These are phyloP conservation scores for Podospora pseudocomata DNA, from an alignment of 495 filamentous ascomycete species.

Conservation along the genomic window DNA sequence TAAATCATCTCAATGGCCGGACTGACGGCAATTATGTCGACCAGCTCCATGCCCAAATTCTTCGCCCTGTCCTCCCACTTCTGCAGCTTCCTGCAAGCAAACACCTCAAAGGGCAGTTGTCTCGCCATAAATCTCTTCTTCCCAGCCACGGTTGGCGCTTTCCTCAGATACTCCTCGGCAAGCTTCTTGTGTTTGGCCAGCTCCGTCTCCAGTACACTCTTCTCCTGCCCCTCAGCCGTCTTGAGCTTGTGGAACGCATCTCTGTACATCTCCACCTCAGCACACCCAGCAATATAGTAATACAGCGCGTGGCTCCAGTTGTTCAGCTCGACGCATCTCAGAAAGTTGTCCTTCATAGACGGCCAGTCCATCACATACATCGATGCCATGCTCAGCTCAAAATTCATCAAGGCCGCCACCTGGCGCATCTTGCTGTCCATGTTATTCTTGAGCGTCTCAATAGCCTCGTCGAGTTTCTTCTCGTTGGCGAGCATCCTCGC, in stretches of 20 bases:
- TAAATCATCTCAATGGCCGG: conserved; percentile 94
- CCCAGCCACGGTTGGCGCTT: conserved; percentile 70
- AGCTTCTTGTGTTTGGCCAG: conserved; percentile 48
- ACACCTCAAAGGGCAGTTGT: conserved; percentile 86
- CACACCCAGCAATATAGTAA: conserved; percentile 78
- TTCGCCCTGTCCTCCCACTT: conserved; percentile 87
- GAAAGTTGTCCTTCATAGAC: conserved; percentile 66
- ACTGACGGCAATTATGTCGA: conserved; percentile 79
- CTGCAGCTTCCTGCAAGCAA: conserved; percentile 75
- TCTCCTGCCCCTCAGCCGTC: conserved; percentile 44
- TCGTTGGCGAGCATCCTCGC: conserved; percentile 72
- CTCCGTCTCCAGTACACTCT: conserved; percentile 19
- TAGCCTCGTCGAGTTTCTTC: conserved; percentile 61
- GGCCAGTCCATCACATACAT: conserved; percentile 76
- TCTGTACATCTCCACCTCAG: conserved; percentile 77
- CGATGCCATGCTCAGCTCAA: conserved; percentile 75
- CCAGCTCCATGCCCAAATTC: conserved; percentile 61
- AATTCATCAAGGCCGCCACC: conserved; percentile 72
- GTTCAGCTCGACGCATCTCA: conserved; percentile 78
- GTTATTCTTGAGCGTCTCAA: conserved; percentile 57
- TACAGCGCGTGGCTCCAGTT: conserved; percentile 89
- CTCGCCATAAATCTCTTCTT: conserved; percentile 87
- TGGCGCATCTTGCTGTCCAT: conserved; percentile 76
- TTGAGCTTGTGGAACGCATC: conserved; percentile 51
- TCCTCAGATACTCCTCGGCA: conserved; percentile 66